Evolutionary conservation across 257 asterid species (phyloP).

Genomic region (Jacaranda mimosifolia): DNA sequence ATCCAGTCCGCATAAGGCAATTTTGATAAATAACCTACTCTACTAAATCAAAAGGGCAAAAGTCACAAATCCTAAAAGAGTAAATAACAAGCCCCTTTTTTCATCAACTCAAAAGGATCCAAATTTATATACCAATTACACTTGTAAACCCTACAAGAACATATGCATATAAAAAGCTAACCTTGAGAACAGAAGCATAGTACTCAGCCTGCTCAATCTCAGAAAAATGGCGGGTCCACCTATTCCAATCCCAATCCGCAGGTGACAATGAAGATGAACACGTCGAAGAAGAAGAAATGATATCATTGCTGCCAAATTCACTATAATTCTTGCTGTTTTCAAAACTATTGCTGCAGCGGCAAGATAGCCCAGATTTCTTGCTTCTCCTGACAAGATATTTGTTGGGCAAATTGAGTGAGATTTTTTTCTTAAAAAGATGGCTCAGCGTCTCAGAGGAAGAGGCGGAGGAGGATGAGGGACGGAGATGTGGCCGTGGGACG

Average conservation of each 20-base stretch:
- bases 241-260: constrained; percentile 89
- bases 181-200: constrained; percentile 84
- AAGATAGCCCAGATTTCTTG: constrained; percentile 51
- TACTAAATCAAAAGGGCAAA: background rate
- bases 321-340: constrained; percentile 33
- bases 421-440: constrained; percentile 41
- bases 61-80: background rate
- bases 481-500: constrained; percentile 56
- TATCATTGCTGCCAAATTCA: constrained; percentile 35
- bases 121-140: constrained; percentile 11
- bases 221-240: constrained; percentile 86
- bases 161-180: constrained; percentile 29
- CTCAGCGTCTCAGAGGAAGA: constrained; percentile 43
- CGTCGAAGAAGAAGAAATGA: constrained; percentile 36
- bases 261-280: constrained; percentile 46
- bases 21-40: background rate
- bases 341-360: constrained; percentile 54
- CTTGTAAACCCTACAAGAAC: constrained; percentile 5
- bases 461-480: constrained; percentile 45
- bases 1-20: background rate
- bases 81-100: background rate
- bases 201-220: constrained; percentile 93
- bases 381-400: constrained; percentile 43
- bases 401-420: constrained; percentile 42
- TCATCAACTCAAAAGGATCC: background rate